Evolutionary conservation across 2,329 filamentous ascomycete genomes (phyloP).

Genomic region (Emericellopsis atlantica): DNA sequence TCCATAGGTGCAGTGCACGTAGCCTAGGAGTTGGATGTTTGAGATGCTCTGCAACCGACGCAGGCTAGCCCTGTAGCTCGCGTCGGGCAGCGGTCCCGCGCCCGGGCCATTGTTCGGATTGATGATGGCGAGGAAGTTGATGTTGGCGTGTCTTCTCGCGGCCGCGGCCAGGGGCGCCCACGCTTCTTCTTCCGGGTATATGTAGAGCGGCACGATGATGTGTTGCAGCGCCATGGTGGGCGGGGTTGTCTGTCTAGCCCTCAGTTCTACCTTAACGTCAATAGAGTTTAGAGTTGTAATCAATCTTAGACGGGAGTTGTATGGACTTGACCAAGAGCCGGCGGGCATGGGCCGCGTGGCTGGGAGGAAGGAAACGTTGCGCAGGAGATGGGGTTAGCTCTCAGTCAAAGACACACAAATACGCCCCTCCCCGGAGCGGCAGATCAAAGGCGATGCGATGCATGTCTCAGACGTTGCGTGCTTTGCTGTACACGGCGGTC

Average conservation of each 20-base stretch:
- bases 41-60: conserved; percentile 7
- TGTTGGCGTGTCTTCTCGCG: conserved; percentile 8
- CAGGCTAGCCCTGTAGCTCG: conserved; percentile 13
- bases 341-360: no score
- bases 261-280: no score
- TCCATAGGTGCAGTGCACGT: conserved; percentile 17
- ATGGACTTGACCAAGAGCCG: no score
- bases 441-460: no score
- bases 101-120: conserved; percentile 18
- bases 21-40: conserved; percentile 16
- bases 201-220: conserved; percentile 18
- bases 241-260: not conserved
- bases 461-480: no score
- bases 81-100: conserved; percentile 10
- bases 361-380: no score
- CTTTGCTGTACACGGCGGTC: no score
- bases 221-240: conserved; percentile 6
- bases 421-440: no score
- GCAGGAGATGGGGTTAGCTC: no score
- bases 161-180: conserved; percentile 16
- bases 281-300: no score
- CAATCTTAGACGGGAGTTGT: no score
- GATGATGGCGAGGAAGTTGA: conserved; percentile 15
- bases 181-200: conserved; percentile 14
- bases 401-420: no score